phyloP scores from a whole-genome alignment of 805 yeast genomes.

The Saturnispora silvae region DNA sequence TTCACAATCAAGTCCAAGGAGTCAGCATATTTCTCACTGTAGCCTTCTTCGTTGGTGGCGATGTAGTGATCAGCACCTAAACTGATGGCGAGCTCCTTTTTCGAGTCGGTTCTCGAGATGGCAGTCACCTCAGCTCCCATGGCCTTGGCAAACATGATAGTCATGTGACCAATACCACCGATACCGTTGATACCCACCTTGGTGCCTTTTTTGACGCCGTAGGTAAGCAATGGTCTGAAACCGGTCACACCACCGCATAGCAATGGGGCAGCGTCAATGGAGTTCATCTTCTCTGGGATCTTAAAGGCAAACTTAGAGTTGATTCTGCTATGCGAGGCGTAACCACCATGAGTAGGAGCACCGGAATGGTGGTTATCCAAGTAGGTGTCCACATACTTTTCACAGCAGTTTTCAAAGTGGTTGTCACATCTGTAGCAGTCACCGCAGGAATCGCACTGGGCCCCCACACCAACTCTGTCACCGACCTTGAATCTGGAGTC shows the following conservation, averaged over 20 bases:
- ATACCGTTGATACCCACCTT: slow-evolving; percentile 40
- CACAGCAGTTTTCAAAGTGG: slow-evolving; percentile 40
- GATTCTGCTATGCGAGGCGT: slow-evolving; percentile 36
- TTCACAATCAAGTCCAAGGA: slow-evolving; percentile 37
- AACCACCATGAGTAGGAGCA: slow-evolving; percentile 38
- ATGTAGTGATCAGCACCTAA: slow-evolving; percentile 45
- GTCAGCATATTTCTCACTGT: slow-evolving; percentile 27
- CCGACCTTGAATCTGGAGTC: slow-evolving; percentile 32
- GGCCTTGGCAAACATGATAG: slow-evolving; percentile 42
- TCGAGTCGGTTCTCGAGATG: slow-evolving; percentile 39
- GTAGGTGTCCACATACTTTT: slow-evolving; percentile 36
- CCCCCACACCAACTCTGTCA: slow-evolving; percentile 44
- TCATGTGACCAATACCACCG: slow-evolving; percentile 39
- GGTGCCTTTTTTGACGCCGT: slow-evolving; percentile 37
- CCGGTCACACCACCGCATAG: slow-evolving; percentile 49
- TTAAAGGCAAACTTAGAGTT: slow-evolving; percentile 36
- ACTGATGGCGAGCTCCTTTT: slow-evolving; percentile 36
- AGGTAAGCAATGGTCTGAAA: slow-evolving; percentile 35
- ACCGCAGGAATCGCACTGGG: slow-evolving; percentile 31
- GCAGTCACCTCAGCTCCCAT: slow-evolving; percentile 52
- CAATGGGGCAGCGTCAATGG: slow-evolving; percentile 41
- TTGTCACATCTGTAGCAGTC: slow-evolving; percentile 30
- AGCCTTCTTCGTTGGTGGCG: slow-evolving; percentile 41
- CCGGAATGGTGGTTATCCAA: slow-evolving; percentile 30
- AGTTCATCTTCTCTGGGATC: slow-evolving; percentile 36